Evolutionary conservation across 1,284 basidiomycete genomes (phyloP).

Genomic region (Tetrapyrgos nigripes): DNA sequence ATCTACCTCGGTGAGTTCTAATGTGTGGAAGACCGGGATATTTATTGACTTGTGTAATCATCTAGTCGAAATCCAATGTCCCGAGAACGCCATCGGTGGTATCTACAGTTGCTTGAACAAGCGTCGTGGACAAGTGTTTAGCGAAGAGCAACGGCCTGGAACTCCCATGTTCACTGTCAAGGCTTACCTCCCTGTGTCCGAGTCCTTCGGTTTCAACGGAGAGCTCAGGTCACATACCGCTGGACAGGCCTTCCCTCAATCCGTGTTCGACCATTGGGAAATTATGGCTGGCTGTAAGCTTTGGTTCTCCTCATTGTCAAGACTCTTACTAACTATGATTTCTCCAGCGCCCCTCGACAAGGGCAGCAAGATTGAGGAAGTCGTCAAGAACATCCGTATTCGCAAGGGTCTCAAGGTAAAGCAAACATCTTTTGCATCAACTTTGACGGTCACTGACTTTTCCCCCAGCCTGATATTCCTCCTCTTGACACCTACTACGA

Average conservation of each 20-base stretch:
- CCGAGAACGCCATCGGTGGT: conserved; percentile 97
- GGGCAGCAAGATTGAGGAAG: conserved; percentile 89
- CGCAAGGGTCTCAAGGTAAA: conserved; percentile 93
- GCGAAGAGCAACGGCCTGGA: conserved; percentile 95
- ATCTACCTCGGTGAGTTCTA: conserved; percentile 83
- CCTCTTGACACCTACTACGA: conserved; percentile 90
- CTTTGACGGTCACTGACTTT: conserved; percentile 1
- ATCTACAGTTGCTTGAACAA: conserved; percentile 97
- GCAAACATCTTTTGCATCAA: not conserved
- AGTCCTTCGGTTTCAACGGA: conserved; percentile 99
- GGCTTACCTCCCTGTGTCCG: conserved; percentile 96
- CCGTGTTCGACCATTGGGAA: conserved; percentile 94
- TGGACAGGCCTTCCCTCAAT: conserved; percentile 98
- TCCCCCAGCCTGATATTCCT: conserved; percentile 80
- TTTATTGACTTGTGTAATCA: conserved; percentile 8
- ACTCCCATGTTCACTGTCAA: conserved; percentile 99
- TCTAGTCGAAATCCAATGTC: conserved; percentile 96
- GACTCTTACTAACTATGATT: conserved; percentile 15
- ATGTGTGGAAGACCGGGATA: not conserved
- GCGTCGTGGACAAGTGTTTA: conserved; percentile 98
- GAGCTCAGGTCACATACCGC: conserved; percentile 92
- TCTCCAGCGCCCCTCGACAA: conserved; percentile 76
- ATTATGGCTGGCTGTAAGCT: conserved; percentile 80
- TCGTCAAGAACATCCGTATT: conserved; percentile 84
- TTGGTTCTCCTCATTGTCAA: conserved; percentile 29